Conservation (phyloP, 805 yeast species). For the Kluyveromyces aestuarii region DNA sequence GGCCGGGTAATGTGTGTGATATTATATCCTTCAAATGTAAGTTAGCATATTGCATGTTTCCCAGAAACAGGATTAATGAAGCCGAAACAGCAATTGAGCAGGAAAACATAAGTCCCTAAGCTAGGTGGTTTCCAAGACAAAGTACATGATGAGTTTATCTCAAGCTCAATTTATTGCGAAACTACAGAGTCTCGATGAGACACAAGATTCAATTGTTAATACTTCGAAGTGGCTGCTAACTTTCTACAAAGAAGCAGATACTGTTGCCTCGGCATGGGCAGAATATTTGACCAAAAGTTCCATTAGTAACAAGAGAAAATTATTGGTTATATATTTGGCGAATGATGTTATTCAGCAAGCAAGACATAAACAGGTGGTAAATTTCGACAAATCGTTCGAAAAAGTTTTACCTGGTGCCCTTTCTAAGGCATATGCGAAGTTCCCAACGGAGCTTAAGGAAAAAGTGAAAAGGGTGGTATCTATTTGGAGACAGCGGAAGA, state of each 20-base stretch:
- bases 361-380: constrained; percentile 21
- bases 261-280: constrained; percentile 22
- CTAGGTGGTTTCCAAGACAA: not conserved
- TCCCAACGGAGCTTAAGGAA: constrained; percentile 36
- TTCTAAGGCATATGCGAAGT: constrained; percentile 26
- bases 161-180: constrained; percentile 21
- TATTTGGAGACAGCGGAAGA: constrained; percentile 59
- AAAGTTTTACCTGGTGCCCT: constrained; percentile 27
- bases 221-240: constrained; percentile 27
- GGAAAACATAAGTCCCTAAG: too few relatives aligned
- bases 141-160: constrained; percentile 18
- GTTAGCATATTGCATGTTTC: too few relatives aligned
- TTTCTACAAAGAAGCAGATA: constrained; percentile 18
- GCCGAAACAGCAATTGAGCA: not conserved
- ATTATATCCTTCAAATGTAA: not conserved
- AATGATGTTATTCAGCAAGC: constrained; percentile 29
- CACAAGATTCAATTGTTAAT: constrained; percentile 27
- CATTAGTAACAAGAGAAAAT: constrained; percentile 22
- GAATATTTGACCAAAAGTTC: constrained; percentile 15
- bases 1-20: not conserved
- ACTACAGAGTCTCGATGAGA: constrained; percentile 22
- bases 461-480: constrained; percentile 48
- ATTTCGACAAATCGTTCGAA: constrained; percentile 23
- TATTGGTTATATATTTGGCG: constrained; percentile 23
- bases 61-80: not conserved